phyloP scores from a whole-genome alignment of 768 basidiomycete genomes.

The Rubroboletus pulcherrimus region DNA sequence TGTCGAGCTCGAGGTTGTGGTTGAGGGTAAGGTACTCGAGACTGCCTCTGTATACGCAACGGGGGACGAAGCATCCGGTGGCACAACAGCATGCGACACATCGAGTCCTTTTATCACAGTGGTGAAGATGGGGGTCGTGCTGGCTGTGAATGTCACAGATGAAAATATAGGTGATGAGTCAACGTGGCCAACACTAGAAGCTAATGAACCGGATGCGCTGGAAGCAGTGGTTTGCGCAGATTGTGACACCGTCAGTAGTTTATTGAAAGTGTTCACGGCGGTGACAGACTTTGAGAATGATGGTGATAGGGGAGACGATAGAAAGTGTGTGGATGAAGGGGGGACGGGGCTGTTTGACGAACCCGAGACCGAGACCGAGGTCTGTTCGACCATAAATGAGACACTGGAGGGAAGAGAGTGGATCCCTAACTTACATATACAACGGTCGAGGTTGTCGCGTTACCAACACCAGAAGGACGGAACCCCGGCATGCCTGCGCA shows the following conservation, averaged over 20 bases:
- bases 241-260: not conserved
- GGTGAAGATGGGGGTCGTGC: not conserved
- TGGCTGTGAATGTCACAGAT: not conserved
- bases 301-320: not conserved
- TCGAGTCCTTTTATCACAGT: not conserved
- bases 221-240: not conserved
- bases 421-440: not conserved
- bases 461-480: not conserved
- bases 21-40: too few relatives aligned
- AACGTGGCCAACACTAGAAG: not conserved
- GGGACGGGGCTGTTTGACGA: not conserved
- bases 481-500: not conserved
- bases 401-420: not conserved
- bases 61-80: not conserved
- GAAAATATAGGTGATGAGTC: not conserved
- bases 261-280: not conserved
- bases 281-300: not conserved
- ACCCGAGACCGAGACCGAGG: not conserved
- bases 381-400: not conserved
- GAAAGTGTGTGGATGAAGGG: not conserved
- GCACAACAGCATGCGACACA: not conserved
- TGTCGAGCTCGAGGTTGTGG: not conserved
- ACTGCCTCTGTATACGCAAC: not conserved
- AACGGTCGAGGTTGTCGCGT: not conserved
- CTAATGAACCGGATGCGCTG: not conserved